A percentile compares a stretch with the other conserved stretches of the same genome.
Conservation (phyloP, 108 stramenopile species). For the Nannochloropsis gaditana region DNA sequence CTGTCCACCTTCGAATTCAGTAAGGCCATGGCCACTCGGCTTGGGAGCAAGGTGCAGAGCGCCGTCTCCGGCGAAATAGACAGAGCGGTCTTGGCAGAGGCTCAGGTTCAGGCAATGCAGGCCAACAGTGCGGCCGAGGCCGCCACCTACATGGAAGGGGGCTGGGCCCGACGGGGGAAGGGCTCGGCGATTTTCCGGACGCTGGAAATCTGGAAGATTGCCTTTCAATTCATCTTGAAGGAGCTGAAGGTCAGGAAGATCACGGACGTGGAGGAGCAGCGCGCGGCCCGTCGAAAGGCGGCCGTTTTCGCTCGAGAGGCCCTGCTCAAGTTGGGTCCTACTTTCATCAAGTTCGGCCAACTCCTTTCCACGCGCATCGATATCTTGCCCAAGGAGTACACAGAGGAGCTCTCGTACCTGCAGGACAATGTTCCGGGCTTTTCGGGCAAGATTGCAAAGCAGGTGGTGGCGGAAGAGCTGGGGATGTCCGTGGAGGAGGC, state of each 20-base stretch:
- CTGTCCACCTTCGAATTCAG: slow-evolving; percentile 17
- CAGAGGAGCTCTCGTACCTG: slow-evolving; percentile 74
- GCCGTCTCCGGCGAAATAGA: background rate
- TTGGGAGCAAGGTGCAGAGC: slow-evolving; percentile 3
- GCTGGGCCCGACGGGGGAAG: background rate
- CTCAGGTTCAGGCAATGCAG: background rate
- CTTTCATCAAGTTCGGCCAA: slow-evolving; percentile 92
- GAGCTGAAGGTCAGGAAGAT: background rate
- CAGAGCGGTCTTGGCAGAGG: background rate
- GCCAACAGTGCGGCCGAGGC: background rate
- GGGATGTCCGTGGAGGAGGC: slow-evolving; percentile 62
- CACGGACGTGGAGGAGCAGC: background rate
- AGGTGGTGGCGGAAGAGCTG: slow-evolving; percentile 75
- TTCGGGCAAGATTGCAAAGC: slow-evolving; percentile 68
- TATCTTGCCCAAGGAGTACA: slow-evolving; percentile 75
- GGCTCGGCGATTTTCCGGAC: slow-evolving; percentile 9
- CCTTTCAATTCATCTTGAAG: background rate
- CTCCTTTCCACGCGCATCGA: slow-evolving; percentile 87
- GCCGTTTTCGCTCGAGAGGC: slow-evolving; percentile 57
- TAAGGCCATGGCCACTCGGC: background rate
- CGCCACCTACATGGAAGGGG: background rate
- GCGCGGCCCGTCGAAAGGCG: background rate
- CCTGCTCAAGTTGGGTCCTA: slow-evolving; percentile 77
- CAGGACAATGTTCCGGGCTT: slow-evolving; percentile 94
- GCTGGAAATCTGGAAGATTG: slow-evolving; percentile 13